Evolutionary conservation across 768 basidiomycete genomes (phyloP).

Genomic region (Hygrophoropsis aurantiaca): DNA sequence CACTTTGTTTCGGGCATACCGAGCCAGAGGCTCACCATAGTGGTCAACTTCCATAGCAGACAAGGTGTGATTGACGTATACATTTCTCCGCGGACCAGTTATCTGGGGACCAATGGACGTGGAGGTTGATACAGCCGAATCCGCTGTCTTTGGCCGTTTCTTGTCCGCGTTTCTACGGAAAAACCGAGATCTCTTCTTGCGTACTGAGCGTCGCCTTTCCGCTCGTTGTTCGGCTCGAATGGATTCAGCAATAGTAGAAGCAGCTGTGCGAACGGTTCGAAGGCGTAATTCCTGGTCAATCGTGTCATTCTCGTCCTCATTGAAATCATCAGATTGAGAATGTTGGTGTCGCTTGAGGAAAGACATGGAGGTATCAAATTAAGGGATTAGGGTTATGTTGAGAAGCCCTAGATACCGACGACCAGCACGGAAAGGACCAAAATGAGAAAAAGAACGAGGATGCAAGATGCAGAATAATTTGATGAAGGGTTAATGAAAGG

Average conservation of each 20-base stretch:
- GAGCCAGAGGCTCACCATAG: slow-evolving; percentile 71
- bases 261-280: slow-evolving; percentile 90
- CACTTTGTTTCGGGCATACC: slow-evolving; percentile 93
- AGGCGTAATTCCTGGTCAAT: slow-evolving; percentile 87
- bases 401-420: slow-evolving; percentile 17
- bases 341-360: slow-evolving; percentile 41
- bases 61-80: slow-evolving; percentile 79
- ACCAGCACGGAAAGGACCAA: slow-evolving; percentile 29
- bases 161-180: slow-evolving; percentile 61
- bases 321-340: slow-evolving; percentile 30
- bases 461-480: neutral
- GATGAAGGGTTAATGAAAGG: neutral
- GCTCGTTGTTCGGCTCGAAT: slow-evolving; percentile 75
- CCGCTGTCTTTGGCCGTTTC: slow-evolving; percentile 38
- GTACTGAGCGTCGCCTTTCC: slow-evolving; percentile 50
- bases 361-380: slow-evolving; percentile 31
- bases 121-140: slow-evolving; percentile 27
- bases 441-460: slow-evolving; percentile 8
- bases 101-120: slow-evolving; percentile 31
- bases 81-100: slow-evolving; percentile 60
- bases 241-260: slow-evolving; percentile 86
- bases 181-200: slow-evolving; percentile 48
- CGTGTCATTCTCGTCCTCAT: slow-evolving; percentile 56
- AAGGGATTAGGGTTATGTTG: slow-evolving; percentile 19
- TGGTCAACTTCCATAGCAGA: slow-evolving; percentile 63